Evolutionary conservation across 345 rosid species (phyloP), one percentile per base, ranked within the genome.

Genomic region (Acer campestre): DNA sequence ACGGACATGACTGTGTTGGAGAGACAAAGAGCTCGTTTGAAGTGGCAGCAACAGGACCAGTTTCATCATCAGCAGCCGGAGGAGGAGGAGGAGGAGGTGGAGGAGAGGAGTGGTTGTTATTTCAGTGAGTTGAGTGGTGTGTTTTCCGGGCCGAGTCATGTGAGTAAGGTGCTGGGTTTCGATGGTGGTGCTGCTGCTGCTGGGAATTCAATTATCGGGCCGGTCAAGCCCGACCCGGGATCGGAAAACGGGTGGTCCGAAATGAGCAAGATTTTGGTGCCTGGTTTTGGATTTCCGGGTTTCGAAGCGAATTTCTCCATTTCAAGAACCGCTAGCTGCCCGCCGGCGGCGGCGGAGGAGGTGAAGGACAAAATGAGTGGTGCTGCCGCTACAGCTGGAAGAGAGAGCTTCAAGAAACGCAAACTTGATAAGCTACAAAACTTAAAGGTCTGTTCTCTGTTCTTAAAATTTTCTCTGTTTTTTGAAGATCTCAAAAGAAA

Each of bases 331-430:
- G 53, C 81, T 16, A 87, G 93, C 84, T 81, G 85, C 74, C 88
- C 87, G 14, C 81, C 89, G 6, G 10, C 70, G 8, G 77, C 65
- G 18, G 75, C 73, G 20, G 77, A 16, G 74, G 82, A 53, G 71
- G 77, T n/a, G 61, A 80, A 81, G 66, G 77, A 80, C 77, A 49
- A 59, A 22, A 10, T 71, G 61, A 67, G 68, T 68, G 61, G 82
- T 22, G 83, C 70, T 16, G 80, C 70, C 20, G 63, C 83, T 25
- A 82, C 70, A 18, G 79, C 70, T 23, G 86, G 79, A 35, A 86
- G 64, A 82, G 89, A 87, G 61, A 88, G 86, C 80, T 78, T 81
- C 80, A 92, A 85, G 92, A 95, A 92, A 82, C 83, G 98, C 79
- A 95, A 88, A 80, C 79, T 44, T 68, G 87, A 86, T 64, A 79